phyloP scores from a whole-genome alignment of 352 stramenopile species.

The Halophytophthora polymorphica region DNA sequence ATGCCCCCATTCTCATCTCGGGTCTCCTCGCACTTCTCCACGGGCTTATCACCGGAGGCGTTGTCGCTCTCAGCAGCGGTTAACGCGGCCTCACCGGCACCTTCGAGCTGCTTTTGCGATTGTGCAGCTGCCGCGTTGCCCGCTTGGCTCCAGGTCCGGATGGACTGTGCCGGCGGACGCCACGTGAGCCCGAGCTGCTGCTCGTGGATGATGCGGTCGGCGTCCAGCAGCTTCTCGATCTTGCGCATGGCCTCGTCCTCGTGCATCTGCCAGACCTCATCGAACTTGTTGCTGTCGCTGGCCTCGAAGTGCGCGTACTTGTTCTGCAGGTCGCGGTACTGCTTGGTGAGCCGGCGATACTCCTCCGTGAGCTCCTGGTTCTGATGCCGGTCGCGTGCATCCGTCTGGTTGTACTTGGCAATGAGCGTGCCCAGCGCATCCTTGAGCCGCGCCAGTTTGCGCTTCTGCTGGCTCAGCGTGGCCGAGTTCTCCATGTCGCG shows the following conservation, averaged over 20 bases:
- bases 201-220: conserved; percentile 88
- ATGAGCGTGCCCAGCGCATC: conserved; percentile 88
- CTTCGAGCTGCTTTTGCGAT: conserved; percentile 21
- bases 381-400: conserved; percentile 79
- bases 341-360: conserved; percentile 91
- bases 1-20: conserved; percentile 11
- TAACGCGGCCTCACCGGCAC: conserved; percentile 5
- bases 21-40: conserved; percentile 27
- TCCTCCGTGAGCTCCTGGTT: conserved; percentile 94
- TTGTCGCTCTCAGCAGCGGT: conserved; percentile 13
- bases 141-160: conserved; percentile 46
- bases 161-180: conserved; percentile 53
- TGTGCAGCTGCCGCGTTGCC: conserved; percentile 15
- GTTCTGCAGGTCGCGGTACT: conserved; percentile 94
- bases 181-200: conserved; percentile 89
- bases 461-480: conserved; percentile 91
- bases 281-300: conserved; percentile 84
- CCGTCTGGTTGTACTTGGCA: conserved; percentile 91
- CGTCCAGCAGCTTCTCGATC: conserved; percentile 85
- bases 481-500: conserved; percentile 94
- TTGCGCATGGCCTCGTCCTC: conserved; percentile 81
- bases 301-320: conserved; percentile 94
- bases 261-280: conserved; percentile 92
- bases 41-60: conserved; percentile 6
- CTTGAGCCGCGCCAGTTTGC: conserved; percentile 91